These are phyloP conservation scores for Podaxis pistillaris DNA, from an alignment of 768 basidiomycete species.

Conservation along the genomic window DNA sequence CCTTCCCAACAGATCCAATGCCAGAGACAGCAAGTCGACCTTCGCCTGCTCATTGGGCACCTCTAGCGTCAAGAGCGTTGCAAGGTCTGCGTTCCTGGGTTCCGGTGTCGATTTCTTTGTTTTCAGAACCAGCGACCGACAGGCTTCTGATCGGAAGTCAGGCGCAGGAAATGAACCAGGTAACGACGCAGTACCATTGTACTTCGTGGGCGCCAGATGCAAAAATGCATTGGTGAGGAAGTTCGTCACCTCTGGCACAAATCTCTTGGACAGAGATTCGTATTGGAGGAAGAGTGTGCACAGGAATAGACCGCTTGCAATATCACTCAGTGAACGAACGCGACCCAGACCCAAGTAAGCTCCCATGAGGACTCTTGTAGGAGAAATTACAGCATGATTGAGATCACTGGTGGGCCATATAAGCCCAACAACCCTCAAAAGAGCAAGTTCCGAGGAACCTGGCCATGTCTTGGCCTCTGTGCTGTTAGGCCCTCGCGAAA, in stretches of 20 bases:
- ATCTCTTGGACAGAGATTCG: constrained; percentile 78
- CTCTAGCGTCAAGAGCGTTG: constrained; percentile 35
- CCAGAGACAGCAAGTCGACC: constrained; percentile 62
- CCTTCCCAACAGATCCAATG: constrained; percentile 61
- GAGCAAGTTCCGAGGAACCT: constrained; percentile 72
- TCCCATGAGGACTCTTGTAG: constrained; percentile 84
- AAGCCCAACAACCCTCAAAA: constrained; percentile 77
- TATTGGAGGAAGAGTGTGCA: constrained; percentile 84
- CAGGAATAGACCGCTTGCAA: constrained; percentile 86
- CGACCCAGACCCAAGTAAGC: constrained; percentile 87
- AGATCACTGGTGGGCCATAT: constrained; percentile 96
- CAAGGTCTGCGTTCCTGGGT: constrained; percentile 46
- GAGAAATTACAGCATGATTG: constrained; percentile 85
- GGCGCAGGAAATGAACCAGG: constrained; percentile 74
- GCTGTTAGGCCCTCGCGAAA: constrained; percentile 64
- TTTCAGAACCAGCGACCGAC: constrained; percentile 37
- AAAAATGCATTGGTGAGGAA: constrained; percentile 73
- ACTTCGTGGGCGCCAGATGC: constrained; percentile 68
- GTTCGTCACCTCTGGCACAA: constrained; percentile 87
- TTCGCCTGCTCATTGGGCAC: constrained; percentile 62
- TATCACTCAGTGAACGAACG: constrained; percentile 69
- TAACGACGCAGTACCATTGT: constrained; percentile 40
- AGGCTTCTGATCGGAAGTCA: constrained; percentile 58
- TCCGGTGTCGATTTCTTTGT: constrained; percentile 40
- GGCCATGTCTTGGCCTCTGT: constrained; percentile 83